These are phyloP conservation scores for Botrytis hyacinthi DNA, from an alignment of 2,329 filamentous ascomycete species.

Conservation along the genomic window DNA sequence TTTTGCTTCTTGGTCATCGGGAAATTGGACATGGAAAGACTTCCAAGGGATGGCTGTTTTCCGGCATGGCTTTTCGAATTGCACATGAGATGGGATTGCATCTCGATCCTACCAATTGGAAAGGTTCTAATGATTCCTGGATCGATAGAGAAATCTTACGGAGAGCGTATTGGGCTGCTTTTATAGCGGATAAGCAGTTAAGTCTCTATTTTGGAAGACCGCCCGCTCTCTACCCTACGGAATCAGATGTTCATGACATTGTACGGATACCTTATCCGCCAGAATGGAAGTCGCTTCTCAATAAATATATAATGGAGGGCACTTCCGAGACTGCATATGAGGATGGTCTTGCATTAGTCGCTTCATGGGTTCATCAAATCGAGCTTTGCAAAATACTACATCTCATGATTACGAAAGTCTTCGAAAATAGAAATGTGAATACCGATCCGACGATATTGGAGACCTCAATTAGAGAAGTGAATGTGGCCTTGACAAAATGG, in stretches of 20 bases:
- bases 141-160: conserved; percentile 49
- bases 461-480: conserved; percentile 46
- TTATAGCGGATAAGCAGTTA: conserved; percentile 51
- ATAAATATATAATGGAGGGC: conserved; percentile 48
- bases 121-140: conserved; percentile 41
- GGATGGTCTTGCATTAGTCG: conserved; percentile 46
- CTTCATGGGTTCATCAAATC: conserved; percentile 48
- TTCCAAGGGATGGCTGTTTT: conserved; percentile 52
- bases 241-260: conserved; percentile 50
- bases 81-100: conserved; percentile 53
- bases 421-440: conserved; percentile 47
- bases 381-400: conserved; percentile 51
- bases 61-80: conserved; percentile 52
- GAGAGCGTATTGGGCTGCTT: conserved; percentile 51
- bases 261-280: conserved; percentile 50
- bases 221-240: conserved; percentile 49
- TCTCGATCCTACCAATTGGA: conserved; percentile 52
- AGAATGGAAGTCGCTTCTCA: conserved; percentile 48
- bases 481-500: conserved; percentile 49
- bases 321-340: conserved; percentile 48
- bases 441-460: conserved; percentile 44
- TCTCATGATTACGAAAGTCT: conserved; percentile 50
- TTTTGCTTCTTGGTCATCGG: conserved; percentile 47
- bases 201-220: conserved; percentile 52
- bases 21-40: conserved; percentile 49